Evolutionary conservation across 257 asterid genomes (phyloP), one percentile per base, ranked within the genome.

Genomic region (Henckelia pumila): DNA sequence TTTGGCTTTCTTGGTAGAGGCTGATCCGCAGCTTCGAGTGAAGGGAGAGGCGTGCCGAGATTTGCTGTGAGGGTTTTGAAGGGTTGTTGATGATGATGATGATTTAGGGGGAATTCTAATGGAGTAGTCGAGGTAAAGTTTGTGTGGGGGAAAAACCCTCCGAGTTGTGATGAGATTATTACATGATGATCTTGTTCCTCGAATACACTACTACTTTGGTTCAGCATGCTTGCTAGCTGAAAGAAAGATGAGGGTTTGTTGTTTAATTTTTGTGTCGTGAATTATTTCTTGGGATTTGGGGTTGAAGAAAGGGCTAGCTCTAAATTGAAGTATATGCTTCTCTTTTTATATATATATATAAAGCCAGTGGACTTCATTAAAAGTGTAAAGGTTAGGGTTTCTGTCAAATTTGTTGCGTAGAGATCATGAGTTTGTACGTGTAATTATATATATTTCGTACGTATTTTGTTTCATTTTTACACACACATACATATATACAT

Each of bases 131-230:
- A 44, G 52, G n/a, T 44, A 44, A 44, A 44, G 52, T 77, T 80
- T 64, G 89, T 71, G 25, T 79, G 79, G 60, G 75, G 77, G 73
- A 84, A 81, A 64, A 75, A 70, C 56, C 86, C 91, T 11, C 6
- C n/a, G 53, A 84, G 77, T 56, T 88, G 95, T 71, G 96, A 80
- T 74, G 88, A 78, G 30, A 82, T 17, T 21, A 71, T 55, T 71
- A 76, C 53, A 8, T 32, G 62, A 52, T 88, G 62, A 52, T 88
- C 89, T 78, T 88, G 89, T 62, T 88, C 96, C 53, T 86, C 93
- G 73, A 85, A 85, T 76, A 91, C 17, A 37, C 4, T 11, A 37
- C 2, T 71, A 62, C 82, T 79, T 66, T 86, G 89, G 77, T 85
- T 85, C 26, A 86, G 37, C 83, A 82, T 75, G 19, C 19, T 37